phyloP scores from a whole-genome alignment of 352 stramenopile genomes.

The Thraustochytrium striatum region DNA sequence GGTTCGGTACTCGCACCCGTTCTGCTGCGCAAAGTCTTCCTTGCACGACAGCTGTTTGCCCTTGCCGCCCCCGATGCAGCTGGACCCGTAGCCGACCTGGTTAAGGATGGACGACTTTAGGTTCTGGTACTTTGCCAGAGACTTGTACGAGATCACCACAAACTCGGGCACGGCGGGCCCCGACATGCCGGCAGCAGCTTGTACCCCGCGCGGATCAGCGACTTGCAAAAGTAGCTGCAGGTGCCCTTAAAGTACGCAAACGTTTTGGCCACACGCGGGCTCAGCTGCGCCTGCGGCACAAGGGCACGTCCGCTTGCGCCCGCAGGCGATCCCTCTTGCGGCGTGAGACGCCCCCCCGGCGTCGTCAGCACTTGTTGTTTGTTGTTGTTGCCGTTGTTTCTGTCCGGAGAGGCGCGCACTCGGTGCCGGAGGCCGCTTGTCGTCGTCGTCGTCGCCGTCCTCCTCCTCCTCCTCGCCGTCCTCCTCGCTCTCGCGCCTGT shows the following conservation, averaged over 20 bases:
- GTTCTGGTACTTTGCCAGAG: conserved; percentile 12
- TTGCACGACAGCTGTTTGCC: conserved; percentile 46
- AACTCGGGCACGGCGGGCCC: conserved; percentile 3
- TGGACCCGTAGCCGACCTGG: conserved; percentile 28
- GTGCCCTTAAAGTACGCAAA: conserved; percentile 16
- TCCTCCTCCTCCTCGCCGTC: background rate
- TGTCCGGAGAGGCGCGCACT: background rate
- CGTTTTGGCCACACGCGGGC: background rate
- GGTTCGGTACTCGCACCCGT: conserved; percentile 29
- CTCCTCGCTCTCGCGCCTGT: no score
- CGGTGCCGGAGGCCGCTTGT: background rate
- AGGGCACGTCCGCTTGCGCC: background rate
- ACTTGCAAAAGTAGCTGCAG: conserved; percentile 35
- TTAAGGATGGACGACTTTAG: conserved; percentile 35
- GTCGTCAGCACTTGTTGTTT: no score
- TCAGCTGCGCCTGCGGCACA: conserved; percentile 3
- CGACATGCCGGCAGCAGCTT: conserved; percentile 19
- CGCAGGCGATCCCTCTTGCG: background rate
- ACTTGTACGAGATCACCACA: conserved; percentile 38
- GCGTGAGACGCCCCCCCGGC: no score
- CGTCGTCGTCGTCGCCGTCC: background rate
- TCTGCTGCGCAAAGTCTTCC: conserved; percentile 11
- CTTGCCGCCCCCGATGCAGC: conserved; percentile 44
- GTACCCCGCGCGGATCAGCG: background rate
- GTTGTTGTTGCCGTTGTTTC: no score